These are phyloP conservation scores for Centella asiatica DNA, from an alignment of 129 eudicot species.

Conservation along the genomic window DNA sequence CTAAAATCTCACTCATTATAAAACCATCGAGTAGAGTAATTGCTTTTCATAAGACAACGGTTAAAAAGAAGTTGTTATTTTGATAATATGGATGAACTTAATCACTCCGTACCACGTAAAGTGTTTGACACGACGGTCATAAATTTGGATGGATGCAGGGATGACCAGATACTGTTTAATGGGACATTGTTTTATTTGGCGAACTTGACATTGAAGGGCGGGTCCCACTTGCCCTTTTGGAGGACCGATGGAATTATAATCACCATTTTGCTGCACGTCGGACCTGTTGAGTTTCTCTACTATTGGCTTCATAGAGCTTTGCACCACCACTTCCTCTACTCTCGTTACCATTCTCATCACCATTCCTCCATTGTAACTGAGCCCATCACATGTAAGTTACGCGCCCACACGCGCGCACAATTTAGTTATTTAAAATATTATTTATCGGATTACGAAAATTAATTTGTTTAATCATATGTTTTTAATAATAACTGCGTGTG, in stretches of 20 bases:
- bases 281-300: conserved; percentile 61
- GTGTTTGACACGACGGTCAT: too few species aligned
- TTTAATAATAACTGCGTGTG: too few species aligned
- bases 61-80: too few species aligned
- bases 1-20: too few species aligned
- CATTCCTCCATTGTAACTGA: conserved; percentile 68
- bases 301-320: conserved; percentile 76
- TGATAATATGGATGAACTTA: too few species aligned
- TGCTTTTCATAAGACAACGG: too few species aligned
- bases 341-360: conserved; percentile 70
- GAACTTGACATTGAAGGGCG: background rate
- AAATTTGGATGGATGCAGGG: conserved; percentile 54
- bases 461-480: too few species aligned
- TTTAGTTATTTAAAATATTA: background rate
- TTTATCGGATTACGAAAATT: too few species aligned
- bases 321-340: conserved; percentile 68
- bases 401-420: background rate
- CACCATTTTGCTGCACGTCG: conserved; percentile 32
- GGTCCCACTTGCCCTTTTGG: conserved; percentile 35
- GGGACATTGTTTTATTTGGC: conserved; percentile 36
- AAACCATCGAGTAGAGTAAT: too few species aligned
- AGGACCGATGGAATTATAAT: conserved; percentile 45
- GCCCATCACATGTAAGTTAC: conserved; percentile 54
- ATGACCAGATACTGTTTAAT: conserved; percentile 58
- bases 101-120: too few species aligned